Conservation (phyloP, 2,329 filamentous ascomycete species). For the Alternaria sp. region DNA sequence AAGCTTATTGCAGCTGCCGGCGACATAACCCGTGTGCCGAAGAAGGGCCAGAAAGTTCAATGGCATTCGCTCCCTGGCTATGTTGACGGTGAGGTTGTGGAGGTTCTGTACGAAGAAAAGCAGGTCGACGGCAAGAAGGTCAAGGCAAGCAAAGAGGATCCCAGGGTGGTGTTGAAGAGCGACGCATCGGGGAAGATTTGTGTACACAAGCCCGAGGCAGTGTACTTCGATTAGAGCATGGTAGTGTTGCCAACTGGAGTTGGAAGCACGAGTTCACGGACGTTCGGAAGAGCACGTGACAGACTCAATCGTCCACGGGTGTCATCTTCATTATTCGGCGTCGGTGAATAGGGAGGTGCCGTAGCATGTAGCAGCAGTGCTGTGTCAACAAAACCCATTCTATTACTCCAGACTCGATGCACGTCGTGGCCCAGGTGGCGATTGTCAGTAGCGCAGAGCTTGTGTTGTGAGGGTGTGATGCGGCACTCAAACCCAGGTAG, state of each 20-base stretch:
- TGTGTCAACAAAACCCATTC: slow-evolving; percentile 5
- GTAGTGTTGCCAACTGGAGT: neutral
- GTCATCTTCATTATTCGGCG: neutral
- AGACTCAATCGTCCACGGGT: neutral
- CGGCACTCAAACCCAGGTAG: slow-evolving; percentile 9
- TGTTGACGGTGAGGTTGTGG: slow-evolving; percentile 52
- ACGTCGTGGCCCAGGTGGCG: slow-evolving; percentile 9
- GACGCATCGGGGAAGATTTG: slow-evolving; percentile 50
- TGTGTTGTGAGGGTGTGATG: slow-evolving; percentile 14
- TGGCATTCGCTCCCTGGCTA: slow-evolving; percentile 52
- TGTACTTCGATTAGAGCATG: slow-evolving; percentile 49
- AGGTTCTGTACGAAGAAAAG: slow-evolving; percentile 51
- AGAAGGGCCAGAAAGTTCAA: slow-evolving; percentile 50
- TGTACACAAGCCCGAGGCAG: slow-evolving; percentile 53
- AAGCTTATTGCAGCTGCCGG: slow-evolving; percentile 28
- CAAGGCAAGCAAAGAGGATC: slow-evolving; percentile 53
- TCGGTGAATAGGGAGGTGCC: neutral
- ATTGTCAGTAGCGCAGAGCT: slow-evolving; percentile 9
- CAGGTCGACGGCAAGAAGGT: slow-evolving; percentile 51
- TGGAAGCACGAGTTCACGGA: neutral
- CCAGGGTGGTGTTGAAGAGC: slow-evolving; percentile 51
- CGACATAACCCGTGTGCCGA: slow-evolving; percentile 50
- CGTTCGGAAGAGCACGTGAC: neutral
- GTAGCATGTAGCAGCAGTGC: neutral
- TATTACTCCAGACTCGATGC: neutral